Base-by-base conservation (phyloP, 306 rosid genomes). In the Lathyrus aphaca region DNA sequence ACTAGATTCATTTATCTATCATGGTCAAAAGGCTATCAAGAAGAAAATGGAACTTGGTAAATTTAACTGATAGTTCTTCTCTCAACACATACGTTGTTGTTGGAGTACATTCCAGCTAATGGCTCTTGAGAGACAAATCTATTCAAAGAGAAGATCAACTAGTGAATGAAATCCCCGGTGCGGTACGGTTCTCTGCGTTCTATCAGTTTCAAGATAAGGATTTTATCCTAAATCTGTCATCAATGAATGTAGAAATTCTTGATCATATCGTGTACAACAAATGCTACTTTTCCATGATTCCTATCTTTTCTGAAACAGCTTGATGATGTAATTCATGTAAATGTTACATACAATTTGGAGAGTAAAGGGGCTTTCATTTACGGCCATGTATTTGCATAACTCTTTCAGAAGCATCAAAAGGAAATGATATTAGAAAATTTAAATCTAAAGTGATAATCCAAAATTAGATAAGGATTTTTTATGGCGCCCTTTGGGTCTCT, bases 41-140 rank as follows among this genome's bases (percentile, higher is more conserved):
- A 95, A 95, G 87, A 95, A 95, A 86, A 95, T 95, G 91, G 97
- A 95, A 81, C 69, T 95, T 9, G 96, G 99, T 37, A 95, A 95
- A 84, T 91, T 91, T 44, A 89, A 73, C 75, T 95, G 82, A 91
- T 50, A 40, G 55, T 58, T 58, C 69, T 63, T 64, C 55, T 29
- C 19, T 19, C 18, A 56, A 66, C 64, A 38, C 37, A 27, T 49
- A 76, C 44, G 59, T 71, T 62, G 66, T 63, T 77, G 35, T 72
- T 71, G 50, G 66, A 75, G 66, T 82, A 79, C 37, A 76, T 71
- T 45, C 73, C 79, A 3, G 71, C 12, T 66, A 64, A 80, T 78
- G 86, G 83, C 85, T 32, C 81, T 69, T 43, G 5, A 65, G 82
- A 74, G 70, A 23, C 73, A 55, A 77, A 73, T 73, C 75, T 56